Evolutionary conservation across 495 filamentous ascomycete species (phyloP).

Genomic region (Astrothelium subdiscretum): DNA sequence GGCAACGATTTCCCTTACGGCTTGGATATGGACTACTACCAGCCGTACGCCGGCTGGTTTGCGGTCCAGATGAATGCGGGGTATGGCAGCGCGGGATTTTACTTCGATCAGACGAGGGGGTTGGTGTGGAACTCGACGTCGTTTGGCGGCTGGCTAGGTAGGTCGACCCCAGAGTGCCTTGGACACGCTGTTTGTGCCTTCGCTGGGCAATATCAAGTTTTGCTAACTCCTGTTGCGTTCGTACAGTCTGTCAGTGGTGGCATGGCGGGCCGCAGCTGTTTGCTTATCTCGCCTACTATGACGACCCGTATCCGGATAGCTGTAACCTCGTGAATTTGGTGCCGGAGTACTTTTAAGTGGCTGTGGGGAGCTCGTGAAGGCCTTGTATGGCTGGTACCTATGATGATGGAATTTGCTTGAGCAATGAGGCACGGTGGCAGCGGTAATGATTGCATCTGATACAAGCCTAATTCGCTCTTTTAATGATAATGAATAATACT

Average conservation of each 20-base stretch:
- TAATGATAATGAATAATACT: no score
- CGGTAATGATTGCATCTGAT: background rate
- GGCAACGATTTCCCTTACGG: conserved; percentile 31
- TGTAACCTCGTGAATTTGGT: conserved; percentile 35
- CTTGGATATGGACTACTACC: conserved; percentile 17
- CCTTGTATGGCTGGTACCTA: background rate
- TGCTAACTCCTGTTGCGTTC: background rate
- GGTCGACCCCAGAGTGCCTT: conserved; percentile 12
- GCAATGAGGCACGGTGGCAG: background rate
- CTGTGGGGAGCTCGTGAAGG: background rate
- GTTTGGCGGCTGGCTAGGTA: conserved; percentile 45
- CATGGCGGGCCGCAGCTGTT: conserved; percentile 43
- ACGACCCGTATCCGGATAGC: conserved; percentile 29
- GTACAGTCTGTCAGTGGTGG: conserved; percentile 41
- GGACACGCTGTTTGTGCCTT: no score
- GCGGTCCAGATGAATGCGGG: conserved; percentile 34
- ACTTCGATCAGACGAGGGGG: conserved; percentile 29
- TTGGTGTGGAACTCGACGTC: conserved; percentile 29
- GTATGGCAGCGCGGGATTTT: conserved; percentile 24
- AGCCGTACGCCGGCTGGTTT: conserved; percentile 25
- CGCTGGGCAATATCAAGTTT: no score
- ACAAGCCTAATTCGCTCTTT: background rate
- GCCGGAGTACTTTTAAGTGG: conserved; percentile 12
- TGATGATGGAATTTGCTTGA: background rate
- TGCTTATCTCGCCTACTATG: conserved; percentile 28